Evolutionary conservation across 305 asterid species (phyloP), one percentile per base, ranked within the genome.

Genomic region (Petunia hybrid): DNA sequence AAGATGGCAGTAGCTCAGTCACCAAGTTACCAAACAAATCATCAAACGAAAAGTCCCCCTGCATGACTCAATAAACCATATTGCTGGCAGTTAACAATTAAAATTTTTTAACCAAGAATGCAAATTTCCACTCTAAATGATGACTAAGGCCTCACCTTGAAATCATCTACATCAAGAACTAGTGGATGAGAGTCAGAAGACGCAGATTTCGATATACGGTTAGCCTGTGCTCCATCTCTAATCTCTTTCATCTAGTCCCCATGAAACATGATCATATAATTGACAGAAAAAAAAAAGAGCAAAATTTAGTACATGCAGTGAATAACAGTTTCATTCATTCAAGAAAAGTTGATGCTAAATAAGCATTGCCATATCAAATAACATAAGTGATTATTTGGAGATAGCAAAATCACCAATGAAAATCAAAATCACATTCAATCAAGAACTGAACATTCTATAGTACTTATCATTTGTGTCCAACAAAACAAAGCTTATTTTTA

Each of bases 1-100:
- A 95, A 80, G 93, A 89, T 80, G 99, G 98, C 82, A 95, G 91
- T 83, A 91, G 85, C 89, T 91, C 92, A 79, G 89, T 91, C 48
- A 95, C 99, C 86, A 95, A 89, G 87, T 90, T 87, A 60, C 98
- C 99, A 76, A 94, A 95, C 88, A 94, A 85, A 16, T 94, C 97
- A 85, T 95, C 98, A 77, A 94, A 95, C 31, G 99, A 94, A 79
- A 95, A 95, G 83, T 91, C 92, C 69, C 98, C 98, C 97, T 92
- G 86, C 86, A 82, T 75, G 41, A 66, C 46, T 80, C 67, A 31
- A 45, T 41, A 83, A 22, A 83, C 69, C 76, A 81, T 31, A 63
- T 43, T 61, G 38, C 64, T 65, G 66, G 65, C 55, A 68, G 70
- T 62, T 53, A 75, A 82, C 16, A 90, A 89, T 63, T 61, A 6